phyloP scores from a whole-genome alignment of 1,284 basidiomycete species.

The Thecaphora thlaspeos region DNA sequence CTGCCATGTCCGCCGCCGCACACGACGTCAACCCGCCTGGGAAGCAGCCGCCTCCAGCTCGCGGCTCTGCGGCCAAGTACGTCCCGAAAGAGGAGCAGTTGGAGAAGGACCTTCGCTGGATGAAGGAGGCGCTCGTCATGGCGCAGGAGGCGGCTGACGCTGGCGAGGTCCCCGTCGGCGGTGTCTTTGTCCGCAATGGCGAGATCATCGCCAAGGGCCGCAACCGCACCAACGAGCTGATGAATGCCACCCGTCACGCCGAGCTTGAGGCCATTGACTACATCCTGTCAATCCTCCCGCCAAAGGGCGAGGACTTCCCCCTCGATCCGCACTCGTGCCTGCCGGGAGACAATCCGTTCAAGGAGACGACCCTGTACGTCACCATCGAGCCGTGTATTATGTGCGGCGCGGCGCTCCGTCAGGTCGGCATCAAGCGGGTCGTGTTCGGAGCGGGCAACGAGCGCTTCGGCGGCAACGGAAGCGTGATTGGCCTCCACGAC shows the following conservation, averaged over 20 bases:
- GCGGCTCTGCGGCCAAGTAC: conserved; percentile 41
- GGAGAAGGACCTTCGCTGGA: conserved; percentile 50
- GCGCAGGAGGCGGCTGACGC: conserved; percentile 73
- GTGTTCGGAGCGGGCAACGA: conserved; percentile 95
- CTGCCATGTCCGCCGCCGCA: not conserved
- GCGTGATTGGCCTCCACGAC: conserved; percentile 80
- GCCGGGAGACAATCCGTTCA: conserved; percentile 63
- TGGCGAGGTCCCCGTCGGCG: conserved; percentile 92
- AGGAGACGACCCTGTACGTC: conserved; percentile 84
- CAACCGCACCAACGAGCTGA: conserved; percentile 83
- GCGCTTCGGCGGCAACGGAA: conserved; percentile 94
- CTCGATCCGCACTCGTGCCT: conserved; percentile 36
- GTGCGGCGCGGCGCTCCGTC: conserved; percentile 92
- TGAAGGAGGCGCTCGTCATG: conserved; percentile 54
- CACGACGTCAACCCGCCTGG: conserved; percentile 61
- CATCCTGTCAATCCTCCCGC: conserved; percentile 65
- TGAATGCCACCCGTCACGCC: conserved; percentile 88
- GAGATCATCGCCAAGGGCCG: conserved; percentile 76
- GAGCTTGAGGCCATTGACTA: conserved; percentile 95
- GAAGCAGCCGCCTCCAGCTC: conserved; percentile 29
- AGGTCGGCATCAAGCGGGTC: conserved; percentile 86
- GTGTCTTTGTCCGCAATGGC: conserved; percentile 82
- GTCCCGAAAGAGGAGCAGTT: conserved; percentile 43
- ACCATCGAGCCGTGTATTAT: conserved; percentile 99
- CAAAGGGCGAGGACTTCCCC: conserved; percentile 56